A percentile compares a stretch with the other conserved stretches of the same genome.
phyloP scores from a whole-genome alignment of 352 stramenopile genomes.

The Halophytophthora polymorphica region DNA sequence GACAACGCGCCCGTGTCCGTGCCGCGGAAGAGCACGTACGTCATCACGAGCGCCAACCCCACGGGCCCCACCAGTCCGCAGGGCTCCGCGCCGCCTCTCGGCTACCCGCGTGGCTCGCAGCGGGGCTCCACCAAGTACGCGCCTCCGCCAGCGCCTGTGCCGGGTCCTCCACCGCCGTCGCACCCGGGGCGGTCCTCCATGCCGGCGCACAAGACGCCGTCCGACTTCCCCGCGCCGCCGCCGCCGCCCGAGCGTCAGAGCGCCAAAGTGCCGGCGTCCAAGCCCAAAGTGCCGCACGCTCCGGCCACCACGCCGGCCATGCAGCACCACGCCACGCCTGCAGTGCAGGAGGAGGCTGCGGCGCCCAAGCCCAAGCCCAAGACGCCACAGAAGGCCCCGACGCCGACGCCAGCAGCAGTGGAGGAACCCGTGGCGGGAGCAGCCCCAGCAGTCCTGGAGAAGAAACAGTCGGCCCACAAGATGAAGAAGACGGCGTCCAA shows the following conservation, averaged over 20 bases:
- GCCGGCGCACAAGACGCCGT: slow-evolving; percentile 28
- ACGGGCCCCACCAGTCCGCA: slow-evolving; percentile 54
- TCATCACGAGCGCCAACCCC: slow-evolving; percentile 52
- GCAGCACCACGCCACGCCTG: slow-evolving; percentile 5
- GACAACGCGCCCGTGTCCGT: slow-evolving; percentile 34
- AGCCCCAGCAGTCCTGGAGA: neutral
- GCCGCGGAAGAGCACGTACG: slow-evolving; percentile 59
- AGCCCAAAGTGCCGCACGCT: slow-evolving; percentile 7
- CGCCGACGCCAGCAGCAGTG: too few species aligned
- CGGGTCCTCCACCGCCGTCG: neutral
- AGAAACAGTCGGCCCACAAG: slow-evolving; percentile 9
- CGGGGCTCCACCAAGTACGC: slow-evolving; percentile 21
- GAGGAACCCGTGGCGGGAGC: neutral
- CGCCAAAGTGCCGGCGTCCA: slow-evolving; percentile 22
- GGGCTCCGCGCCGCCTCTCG: slow-evolving; percentile 41
- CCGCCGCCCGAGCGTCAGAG: slow-evolving; percentile 28
- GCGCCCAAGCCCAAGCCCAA: neutral
- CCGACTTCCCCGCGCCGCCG: slow-evolving; percentile 28
- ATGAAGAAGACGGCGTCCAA: slow-evolving; percentile 6
- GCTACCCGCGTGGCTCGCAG: slow-evolving; percentile 20
- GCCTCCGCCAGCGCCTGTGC: neutral
- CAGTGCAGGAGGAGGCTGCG: slow-evolving; percentile 11
- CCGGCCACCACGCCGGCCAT: slow-evolving; percentile 1
- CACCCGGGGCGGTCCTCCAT: slow-evolving; percentile 30
- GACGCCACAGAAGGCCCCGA: neutral